Conservation (phyloP, 2,329 filamentous ascomycete species). For the Cladophialophora carrionii region DNA sequence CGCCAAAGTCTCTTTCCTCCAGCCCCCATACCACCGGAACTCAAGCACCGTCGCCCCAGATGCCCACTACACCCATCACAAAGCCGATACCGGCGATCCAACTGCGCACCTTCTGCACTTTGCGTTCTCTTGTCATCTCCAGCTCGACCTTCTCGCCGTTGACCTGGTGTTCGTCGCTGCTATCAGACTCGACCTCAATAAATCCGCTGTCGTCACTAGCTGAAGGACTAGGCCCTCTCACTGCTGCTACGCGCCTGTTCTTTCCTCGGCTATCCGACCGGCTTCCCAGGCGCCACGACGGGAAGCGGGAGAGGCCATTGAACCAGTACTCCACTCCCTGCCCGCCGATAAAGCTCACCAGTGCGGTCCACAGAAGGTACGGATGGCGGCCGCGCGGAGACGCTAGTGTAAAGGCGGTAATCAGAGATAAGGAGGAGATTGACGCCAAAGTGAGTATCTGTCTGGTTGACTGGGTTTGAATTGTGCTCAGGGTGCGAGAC, state of each 20-base stretch:
- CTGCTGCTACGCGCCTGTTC: slow-evolving; percentile 7
- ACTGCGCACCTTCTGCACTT: slow-evolving; percentile 45
- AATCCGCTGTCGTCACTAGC: slow-evolving; percentile 35
- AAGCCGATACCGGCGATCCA: slow-evolving; percentile 50
- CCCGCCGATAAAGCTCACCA: slow-evolving; percentile 57
- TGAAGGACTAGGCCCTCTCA: slow-evolving; percentile 23
- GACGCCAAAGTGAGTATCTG: slow-evolving; percentile 70
- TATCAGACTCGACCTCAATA: slow-evolving; percentile 33
- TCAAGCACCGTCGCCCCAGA: slow-evolving; percentile 52
- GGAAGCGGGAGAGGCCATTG: slow-evolving; percentile 65
- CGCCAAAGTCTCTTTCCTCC: not conserved
- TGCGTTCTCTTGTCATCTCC: slow-evolving; percentile 50
- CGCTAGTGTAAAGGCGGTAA: slow-evolving; percentile 77
- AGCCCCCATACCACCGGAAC: not conserved
- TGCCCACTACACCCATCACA: slow-evolving; percentile 53
- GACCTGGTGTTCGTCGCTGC: slow-evolving; percentile 46
- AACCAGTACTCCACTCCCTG: slow-evolving; percentile 70
- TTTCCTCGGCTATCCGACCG: slow-evolving; percentile 8
- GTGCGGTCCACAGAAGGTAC: slow-evolving; percentile 83
- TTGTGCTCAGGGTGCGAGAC: slow-evolving; percentile 69
- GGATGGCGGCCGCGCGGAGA: slow-evolving; percentile 77
- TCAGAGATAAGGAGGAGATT: slow-evolving; percentile 70
- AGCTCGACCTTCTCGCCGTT: slow-evolving; percentile 53
- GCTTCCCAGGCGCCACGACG: slow-evolving; percentile 43
- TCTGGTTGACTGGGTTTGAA: slow-evolving; percentile 64